phyloP scores from a whole-genome alignment of 768 basidiomycete species.

The Calvatia gigantea region DNA sequence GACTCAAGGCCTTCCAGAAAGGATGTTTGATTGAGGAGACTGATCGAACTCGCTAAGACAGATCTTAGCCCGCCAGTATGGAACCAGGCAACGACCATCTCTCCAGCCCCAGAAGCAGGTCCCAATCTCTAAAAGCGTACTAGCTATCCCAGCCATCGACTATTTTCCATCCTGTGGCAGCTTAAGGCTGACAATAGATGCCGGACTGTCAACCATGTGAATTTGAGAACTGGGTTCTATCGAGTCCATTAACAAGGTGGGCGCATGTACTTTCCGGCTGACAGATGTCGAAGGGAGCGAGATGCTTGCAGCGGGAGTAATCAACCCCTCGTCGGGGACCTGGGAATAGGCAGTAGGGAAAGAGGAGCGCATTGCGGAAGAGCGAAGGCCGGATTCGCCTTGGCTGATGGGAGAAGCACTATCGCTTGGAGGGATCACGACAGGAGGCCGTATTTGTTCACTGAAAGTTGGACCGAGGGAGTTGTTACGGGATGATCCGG shows the following conservation, averaged over 20 bases:
- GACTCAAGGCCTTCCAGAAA: no score
- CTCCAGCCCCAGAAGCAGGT: no score
- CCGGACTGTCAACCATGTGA: conserved; percentile 37
- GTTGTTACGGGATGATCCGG: conserved; percentile 25
- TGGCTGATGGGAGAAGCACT: conserved; percentile 6
- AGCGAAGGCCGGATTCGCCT: conserved; percentile 6
- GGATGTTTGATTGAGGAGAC: no score
- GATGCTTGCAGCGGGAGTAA: conserved; percentile 14
- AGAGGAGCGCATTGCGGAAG: background rate
- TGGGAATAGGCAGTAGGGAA: background rate
- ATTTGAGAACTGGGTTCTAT: conserved; percentile 26
- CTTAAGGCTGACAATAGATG: conserved; percentile 26
- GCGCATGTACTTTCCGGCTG: conserved; percentile 19
- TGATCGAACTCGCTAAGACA: no score
- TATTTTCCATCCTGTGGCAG: conserved; percentile 18
- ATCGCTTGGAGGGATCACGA: conserved; percentile 7
- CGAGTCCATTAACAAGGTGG: conserved; percentile 28
- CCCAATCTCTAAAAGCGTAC: no score
- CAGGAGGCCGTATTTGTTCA: background rate
- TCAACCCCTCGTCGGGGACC: background rate
- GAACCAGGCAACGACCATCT: no score
- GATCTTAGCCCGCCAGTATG: no score
- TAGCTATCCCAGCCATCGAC: no score
- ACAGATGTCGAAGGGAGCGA: conserved; percentile 1
- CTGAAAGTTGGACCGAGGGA: background rate